Percentiles rank a stretch among this genome's conserved stretches.
These are phyloP conservation scores for Xylaria cubensis DNA, from an alignment of 495 filamentous ascomycete genomes.

Conservation along the genomic window DNA sequence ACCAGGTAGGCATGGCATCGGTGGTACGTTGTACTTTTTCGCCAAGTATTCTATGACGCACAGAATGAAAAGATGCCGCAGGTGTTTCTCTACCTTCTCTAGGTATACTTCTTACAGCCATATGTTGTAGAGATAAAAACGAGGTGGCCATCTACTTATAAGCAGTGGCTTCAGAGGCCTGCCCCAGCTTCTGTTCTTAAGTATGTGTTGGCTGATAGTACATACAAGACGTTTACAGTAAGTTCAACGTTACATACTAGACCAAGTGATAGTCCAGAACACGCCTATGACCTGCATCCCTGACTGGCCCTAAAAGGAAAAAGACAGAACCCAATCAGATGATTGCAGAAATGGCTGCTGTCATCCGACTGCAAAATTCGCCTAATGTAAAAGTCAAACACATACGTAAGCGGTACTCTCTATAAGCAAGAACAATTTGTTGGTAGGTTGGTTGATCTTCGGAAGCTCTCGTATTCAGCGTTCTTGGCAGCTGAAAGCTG, in stretches of 20 bases:
- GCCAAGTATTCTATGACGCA: not conserved
- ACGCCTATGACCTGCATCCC: not conserved
- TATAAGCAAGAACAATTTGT: not conserved
- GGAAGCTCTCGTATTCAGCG: constrained; percentile 11
- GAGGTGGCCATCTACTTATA: not conserved
- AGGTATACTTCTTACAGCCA: not conserved
- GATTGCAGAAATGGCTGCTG: not conserved
- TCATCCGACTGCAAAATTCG: not conserved
- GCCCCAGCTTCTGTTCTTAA: not conserved
- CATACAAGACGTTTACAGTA: not conserved
- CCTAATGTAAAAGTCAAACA: not conserved
- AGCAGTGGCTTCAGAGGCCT: not conserved
- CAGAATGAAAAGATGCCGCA: not conserved
- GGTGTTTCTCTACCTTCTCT: not conserved
- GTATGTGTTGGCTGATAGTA: not conserved
- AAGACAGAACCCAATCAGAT: not conserved
- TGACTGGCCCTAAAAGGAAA: not conserved
- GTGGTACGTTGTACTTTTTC: not conserved
- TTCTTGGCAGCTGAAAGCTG: constrained; percentile 16
- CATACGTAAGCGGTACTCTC: not conserved
- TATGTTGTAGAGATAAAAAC: not conserved
- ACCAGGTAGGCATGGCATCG: not conserved
- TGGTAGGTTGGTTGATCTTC: constrained; percentile 2
- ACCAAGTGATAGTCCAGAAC: not conserved
- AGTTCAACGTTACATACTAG: constrained; percentile 3